Conservation (phyloP, 2,329 filamentous ascomycete species). For the Aphanocladium album region DNA sequence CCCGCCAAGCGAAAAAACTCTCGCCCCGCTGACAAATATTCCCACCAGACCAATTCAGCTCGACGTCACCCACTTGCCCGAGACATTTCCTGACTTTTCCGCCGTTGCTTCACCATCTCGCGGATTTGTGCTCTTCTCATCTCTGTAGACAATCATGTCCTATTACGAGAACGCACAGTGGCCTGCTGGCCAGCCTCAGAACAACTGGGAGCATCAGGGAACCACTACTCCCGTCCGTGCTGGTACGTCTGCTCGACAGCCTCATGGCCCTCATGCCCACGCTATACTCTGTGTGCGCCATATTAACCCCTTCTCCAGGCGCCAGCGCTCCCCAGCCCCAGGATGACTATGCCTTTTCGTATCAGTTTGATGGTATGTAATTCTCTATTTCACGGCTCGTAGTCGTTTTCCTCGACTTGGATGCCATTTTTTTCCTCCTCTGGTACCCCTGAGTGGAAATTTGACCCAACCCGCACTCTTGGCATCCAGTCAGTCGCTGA, state of each 20-base stretch:
- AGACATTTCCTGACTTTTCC: constrained; percentile 13
- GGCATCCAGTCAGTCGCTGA: neutral
- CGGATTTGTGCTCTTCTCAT: neutral
- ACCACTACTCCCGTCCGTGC: constrained; percentile 36
- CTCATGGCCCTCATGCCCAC: neutral
- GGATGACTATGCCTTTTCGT: constrained; percentile 77
- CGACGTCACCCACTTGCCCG: constrained; percentile 12
- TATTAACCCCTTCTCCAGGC: constrained; percentile 42
- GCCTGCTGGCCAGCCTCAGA: constrained; percentile 27
- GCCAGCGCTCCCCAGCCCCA: constrained; percentile 68
- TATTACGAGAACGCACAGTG: constrained; percentile 43
- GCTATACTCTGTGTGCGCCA: constrained; percentile 5
- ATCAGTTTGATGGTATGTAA: constrained; percentile 80
- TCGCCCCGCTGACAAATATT: constrained; percentile 13
- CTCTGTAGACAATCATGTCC: constrained; percentile 30
- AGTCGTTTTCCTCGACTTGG: neutral
- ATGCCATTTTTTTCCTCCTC: neutral
- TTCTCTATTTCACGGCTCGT: constrained; percentile 20
- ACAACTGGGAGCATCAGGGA: constrained; percentile 44
- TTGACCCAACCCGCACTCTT: neutral
- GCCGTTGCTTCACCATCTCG: constrained; percentile 18
- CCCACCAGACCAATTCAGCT: constrained; percentile 11
- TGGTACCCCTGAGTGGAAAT: constrained; percentile 6
- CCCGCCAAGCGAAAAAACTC: constrained; percentile 4
- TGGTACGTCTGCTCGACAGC: constrained; percentile 25